Evolutionary conservation across 306 rosid species (phyloP).

Genomic region (Phaseolus lunatus): DNA sequence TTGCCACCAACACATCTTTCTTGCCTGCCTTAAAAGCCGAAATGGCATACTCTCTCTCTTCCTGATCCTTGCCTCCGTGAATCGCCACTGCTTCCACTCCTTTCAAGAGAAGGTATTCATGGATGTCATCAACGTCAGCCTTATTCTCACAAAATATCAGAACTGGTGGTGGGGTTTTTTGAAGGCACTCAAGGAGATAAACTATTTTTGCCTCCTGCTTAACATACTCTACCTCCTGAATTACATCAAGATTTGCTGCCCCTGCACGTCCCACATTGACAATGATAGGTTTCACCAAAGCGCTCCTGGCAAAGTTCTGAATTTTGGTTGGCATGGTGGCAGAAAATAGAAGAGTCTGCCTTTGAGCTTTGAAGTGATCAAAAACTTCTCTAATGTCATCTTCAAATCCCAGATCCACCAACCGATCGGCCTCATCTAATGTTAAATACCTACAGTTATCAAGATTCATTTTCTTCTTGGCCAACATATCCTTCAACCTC

Average conservation of each 20-base stretch:
- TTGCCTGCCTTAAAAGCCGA: conserved; percentile 78
- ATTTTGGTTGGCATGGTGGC: conserved; percentile 97
- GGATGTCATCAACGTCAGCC: conserved; percentile 95
- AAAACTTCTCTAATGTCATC: conserved; percentile 91
- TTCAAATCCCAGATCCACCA: conserved; percentile 95
- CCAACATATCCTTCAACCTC: conserved; percentile 94
- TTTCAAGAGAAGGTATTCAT: conserved; percentile 89
- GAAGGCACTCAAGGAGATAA: conserved; percentile 89
- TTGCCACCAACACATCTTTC: conserved; percentile 96
- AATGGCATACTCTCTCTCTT: conserved; percentile 89
- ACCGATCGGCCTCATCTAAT: conserved; percentile 90
- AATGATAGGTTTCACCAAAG: conserved; percentile 70
- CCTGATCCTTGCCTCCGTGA: conserved; percentile 98
- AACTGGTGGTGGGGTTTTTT: conserved; percentile 92
- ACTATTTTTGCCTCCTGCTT: conserved; percentile 94
- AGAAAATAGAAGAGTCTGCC: conserved; percentile 90
- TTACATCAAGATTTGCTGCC: conserved; percentile 92
- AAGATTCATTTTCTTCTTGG: conserved; percentile 92
- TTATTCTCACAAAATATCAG: conserved; percentile 88
- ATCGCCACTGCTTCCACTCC: conserved; percentile 97
- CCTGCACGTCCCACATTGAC: conserved; percentile 97
- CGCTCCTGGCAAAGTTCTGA: conserved; percentile 89
- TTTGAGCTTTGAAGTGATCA: conserved; percentile 90
- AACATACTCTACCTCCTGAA: conserved; percentile 93
- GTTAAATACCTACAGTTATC: conserved; percentile 89